phyloP scores from a whole-genome alignment of 495 filamentous ascomycete species.

The Trypethelium eluteriae region DNA sequence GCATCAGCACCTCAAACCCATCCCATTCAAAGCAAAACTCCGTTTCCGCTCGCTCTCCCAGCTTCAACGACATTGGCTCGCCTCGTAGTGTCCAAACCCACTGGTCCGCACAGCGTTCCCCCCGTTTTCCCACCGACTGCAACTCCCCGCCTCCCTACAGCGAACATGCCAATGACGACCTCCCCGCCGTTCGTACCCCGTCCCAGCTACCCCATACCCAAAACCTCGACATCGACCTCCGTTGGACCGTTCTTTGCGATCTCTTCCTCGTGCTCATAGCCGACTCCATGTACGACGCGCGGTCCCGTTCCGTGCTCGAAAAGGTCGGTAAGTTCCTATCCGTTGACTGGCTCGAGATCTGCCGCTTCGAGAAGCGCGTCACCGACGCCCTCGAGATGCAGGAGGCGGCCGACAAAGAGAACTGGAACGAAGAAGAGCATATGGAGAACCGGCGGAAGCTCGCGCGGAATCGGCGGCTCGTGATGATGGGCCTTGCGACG shows the following conservation, averaged over 20 bases:
- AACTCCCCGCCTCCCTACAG: slow-evolving; percentile 57
- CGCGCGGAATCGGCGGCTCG: slow-evolving; percentile 69
- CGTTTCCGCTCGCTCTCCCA: background rate
- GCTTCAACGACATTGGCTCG: background rate
- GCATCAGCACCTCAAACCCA: slow-evolving; percentile 13
- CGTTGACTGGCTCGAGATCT: slow-evolving; percentile 87
- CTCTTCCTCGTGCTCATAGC: slow-evolving; percentile 90
- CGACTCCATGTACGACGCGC: slow-evolving; percentile 88
- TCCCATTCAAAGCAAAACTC: slow-evolving; percentile 6
- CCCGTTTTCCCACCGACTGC: background rate
- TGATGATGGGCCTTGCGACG: slow-evolving; percentile 95
- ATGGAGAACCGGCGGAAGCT: slow-evolving; percentile 80
- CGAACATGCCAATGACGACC: slow-evolving; percentile 58
- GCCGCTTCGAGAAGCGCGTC: slow-evolving; percentile 93
- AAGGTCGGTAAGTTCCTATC: slow-evolving; percentile 69
- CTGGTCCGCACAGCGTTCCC: slow-evolving; percentile 7
- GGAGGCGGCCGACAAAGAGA: slow-evolving; percentile 82
- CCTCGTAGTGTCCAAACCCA: background rate
- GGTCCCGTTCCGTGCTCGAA: slow-evolving; percentile 80
- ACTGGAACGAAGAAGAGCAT: slow-evolving; percentile 93
- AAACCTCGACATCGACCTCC: slow-evolving; percentile 89
- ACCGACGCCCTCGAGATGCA: slow-evolving; percentile 98
- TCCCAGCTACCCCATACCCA: slow-evolving; percentile 70
- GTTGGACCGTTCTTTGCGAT: slow-evolving; percentile 97
- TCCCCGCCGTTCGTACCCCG: slow-evolving; percentile 68